Evolutionary conservation across 768 basidiomycete species (phyloP).

Genomic region (Xerocomus spinulosus): DNA sequence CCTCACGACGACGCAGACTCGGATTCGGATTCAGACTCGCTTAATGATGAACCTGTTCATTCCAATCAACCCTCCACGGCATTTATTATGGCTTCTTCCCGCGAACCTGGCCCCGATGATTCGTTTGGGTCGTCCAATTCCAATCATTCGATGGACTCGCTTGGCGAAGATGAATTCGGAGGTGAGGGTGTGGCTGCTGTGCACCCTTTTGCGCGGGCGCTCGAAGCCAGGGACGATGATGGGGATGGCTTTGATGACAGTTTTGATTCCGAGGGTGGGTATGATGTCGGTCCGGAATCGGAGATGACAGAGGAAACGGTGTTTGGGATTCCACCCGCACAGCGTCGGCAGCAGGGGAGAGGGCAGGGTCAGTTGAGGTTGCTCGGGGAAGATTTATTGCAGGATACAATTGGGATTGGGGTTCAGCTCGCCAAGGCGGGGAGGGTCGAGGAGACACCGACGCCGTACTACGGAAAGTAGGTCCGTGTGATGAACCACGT

Average conservation of each 20-base stretch:
- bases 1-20: slow-evolving; percentile 27
- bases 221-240: slow-evolving; percentile 29
- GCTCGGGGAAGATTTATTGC: slow-evolving; percentile 57
- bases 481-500: slow-evolving; percentile 12
- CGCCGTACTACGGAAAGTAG: slow-evolving; percentile 40
- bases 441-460: slow-evolving; percentile 62
- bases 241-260: slow-evolving; percentile 50
- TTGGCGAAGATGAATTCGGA: slow-evolving; percentile 40
- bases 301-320: slow-evolving; percentile 57
- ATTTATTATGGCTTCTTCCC: slow-evolving; percentile 57
- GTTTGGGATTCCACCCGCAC: slow-evolving; percentile 62
- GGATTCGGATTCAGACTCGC: slow-evolving; percentile 59
- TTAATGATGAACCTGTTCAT: slow-evolving; percentile 50
- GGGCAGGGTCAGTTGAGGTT: slow-evolving; percentile 41
- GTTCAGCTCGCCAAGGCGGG: slow-evolving; percentile 45
- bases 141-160: slow-evolving; percentile 55
- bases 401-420: slow-evolving; percentile 62
- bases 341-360: slow-evolving; percentile 31
- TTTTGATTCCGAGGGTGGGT: slow-evolving; percentile 43
- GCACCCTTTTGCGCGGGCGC: slow-evolving; percentile 54
- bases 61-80: slow-evolving; percentile 65
- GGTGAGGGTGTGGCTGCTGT: slow-evolving; percentile 42
- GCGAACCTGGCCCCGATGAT: slow-evolving; percentile 29
- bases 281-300: slow-evolving; percentile 11
- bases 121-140: slow-evolving; percentile 48